Evolutionary conservation across 192 early-diverging fungal genomes (phyloP), one percentile per base, ranked within the genome.

Genomic region (Coemansia sp.): DNA sequence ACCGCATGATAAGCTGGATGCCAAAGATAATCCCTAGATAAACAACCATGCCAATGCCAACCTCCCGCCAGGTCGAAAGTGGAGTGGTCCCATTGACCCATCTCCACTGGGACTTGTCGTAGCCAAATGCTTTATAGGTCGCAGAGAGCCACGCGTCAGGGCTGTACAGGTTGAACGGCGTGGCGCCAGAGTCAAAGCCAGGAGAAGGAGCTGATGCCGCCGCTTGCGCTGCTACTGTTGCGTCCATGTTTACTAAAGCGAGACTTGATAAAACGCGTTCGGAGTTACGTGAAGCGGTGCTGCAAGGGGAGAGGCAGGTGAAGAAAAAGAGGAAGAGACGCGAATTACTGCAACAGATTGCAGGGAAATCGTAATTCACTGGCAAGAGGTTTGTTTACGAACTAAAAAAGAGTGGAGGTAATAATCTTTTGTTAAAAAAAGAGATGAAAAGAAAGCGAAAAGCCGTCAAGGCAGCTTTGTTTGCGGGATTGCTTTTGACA

Each of bases 1-100:
- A 81, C 68, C 68, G 81, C 91, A 93, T 91, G 63, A 91, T 58
- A 68, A 73, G 74, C 58, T 88, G 89, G 39, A 88, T 89, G 55
- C 92, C 91, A 78, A 92, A 91, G 84, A 94, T 89, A 62, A 89
- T 71, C n/a, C 86, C 80, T 30, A 92, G 83, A 71, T 94, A 94
- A 3, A 77, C 59, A 15, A 57, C 72, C 66, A 83, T 75, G 55
- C 74, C 81, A 35, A 73, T 57, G 55, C 72, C 74, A 20, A 85
- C 84, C 68, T 81, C 76, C 23, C 66, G 59, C 68, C 74, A 72
- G 66, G 85, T 81, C 21, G 85, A 83, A 28, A 86, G 65, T 18
- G 70, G 75, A 49, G 70, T 80, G 20, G 21, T 57, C 35, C 82
- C 71, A 52, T 80, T 73, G 34, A 82, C 76, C 72, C 77, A 86